These are phyloP conservation scores for Umbelopsis sp. DNA, from an alignment of 371 early-diverging fungal genomes.

Conservation along the genomic window DNA sequence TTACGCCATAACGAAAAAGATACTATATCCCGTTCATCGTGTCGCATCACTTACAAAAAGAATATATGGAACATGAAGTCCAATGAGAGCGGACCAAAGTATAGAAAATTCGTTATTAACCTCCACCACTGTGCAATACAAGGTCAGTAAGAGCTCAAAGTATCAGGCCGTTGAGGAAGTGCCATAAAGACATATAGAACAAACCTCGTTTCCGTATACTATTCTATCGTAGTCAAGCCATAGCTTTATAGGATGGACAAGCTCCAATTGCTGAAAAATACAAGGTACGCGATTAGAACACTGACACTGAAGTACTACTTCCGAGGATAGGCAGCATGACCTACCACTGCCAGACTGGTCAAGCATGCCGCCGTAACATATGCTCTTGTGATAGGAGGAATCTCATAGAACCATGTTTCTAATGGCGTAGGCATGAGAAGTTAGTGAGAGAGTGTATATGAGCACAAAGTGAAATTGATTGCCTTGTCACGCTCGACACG, in stretches of 20 bases:
- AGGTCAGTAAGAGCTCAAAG: conserved; percentile 11
- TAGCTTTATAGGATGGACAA: conserved; percentile 75
- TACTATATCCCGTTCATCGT: neutral
- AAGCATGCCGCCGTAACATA: conserved; percentile 81
- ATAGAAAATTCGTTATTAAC: conserved; percentile 87
- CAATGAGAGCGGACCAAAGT: conserved; percentile 86
- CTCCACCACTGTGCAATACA: conserved; percentile 84
- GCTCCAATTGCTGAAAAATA: conserved; percentile 64
- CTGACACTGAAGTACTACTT: neutral
- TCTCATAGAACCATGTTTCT: conserved; percentile 92
- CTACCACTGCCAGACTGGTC: conserved; percentile 81
- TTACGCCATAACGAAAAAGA: neutral
- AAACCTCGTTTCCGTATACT: conserved; percentile 68
- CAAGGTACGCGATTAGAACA: neutral
- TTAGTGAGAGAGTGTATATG: neutral
- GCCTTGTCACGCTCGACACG: conserved; percentile 3
- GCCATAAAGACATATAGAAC: conserved; percentile 7
- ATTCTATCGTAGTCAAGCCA: conserved; percentile 79
- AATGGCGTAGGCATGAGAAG: conserved; percentile 62
- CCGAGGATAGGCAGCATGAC: conserved; percentile 20
- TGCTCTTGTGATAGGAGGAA: conserved; percentile 85
- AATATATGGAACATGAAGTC: conserved; percentile 95
- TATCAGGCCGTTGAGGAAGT: neutral
- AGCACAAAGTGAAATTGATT: neutral
- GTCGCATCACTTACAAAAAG: conserved; percentile 73